Percentiles rank a stretch among this genome's conserved stretches.
Conservation (phyloP, 129 eudicot genomes). For the Lactuca sativa region DNA sequence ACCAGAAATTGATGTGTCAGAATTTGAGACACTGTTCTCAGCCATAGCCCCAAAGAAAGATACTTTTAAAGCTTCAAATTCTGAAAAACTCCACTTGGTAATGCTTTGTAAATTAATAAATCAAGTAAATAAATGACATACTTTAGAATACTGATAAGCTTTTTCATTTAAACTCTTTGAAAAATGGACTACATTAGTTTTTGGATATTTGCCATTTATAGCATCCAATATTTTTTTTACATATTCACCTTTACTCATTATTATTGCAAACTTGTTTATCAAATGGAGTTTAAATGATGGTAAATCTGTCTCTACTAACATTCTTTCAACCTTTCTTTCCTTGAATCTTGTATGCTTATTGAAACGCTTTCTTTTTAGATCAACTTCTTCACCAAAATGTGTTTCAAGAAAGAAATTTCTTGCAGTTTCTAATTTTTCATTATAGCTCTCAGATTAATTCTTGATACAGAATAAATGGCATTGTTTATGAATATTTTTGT, state of each 20-base stretch:
- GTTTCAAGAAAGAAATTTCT: too few relatives aligned
- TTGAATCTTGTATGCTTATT: neutral
- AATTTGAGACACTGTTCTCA: constrained; percentile 87
- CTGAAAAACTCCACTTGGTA: constrained; percentile 86
- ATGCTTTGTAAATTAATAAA: neutral
- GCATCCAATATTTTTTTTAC: too few relatives aligned
- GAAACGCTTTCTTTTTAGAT: neutral
- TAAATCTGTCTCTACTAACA: constrained; percentile 12
- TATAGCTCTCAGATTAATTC: too few relatives aligned
- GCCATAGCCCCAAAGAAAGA: constrained; percentile 70
- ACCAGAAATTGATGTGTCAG: constrained; percentile 82
- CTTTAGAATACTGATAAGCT: too few relatives aligned
- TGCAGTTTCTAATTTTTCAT: too few relatives aligned
- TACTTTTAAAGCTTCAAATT: too few relatives aligned
- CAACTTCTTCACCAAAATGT: too few relatives aligned
- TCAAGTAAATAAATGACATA: neutral
- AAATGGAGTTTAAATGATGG: constrained; percentile 98
- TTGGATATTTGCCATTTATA: too few relatives aligned
- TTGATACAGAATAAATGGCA: too few relatives aligned
- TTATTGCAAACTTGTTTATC: constrained; percentile 6
- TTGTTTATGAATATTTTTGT: too few relatives aligned
- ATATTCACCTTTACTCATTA: neutral
- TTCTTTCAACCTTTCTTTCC: neutral
- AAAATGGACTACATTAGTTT: too few relatives aligned
- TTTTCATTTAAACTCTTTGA: too few relatives aligned